Evolutionary conservation across 768 basidiomycete species (phyloP).

Genomic region (Leccinum variicolor): DNA sequence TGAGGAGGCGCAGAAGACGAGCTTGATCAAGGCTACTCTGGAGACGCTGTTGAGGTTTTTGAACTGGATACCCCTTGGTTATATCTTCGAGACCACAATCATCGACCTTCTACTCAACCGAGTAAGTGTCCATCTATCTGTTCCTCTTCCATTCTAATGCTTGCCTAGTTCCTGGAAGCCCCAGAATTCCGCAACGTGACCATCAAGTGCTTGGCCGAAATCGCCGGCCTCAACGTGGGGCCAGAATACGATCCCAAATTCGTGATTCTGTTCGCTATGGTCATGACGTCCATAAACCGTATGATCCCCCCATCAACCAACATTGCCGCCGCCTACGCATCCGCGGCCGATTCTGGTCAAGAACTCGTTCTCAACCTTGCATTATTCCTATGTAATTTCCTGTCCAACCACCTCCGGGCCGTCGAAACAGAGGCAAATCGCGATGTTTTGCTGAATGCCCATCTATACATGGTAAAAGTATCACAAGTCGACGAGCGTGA

Average conservation of each 20-base stretch:
- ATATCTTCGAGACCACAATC: slow-evolving; percentile 97
- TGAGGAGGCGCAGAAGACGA: slow-evolving; percentile 95
- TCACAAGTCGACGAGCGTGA: slow-evolving; percentile 98
- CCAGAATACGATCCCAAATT: slow-evolving; percentile 99
- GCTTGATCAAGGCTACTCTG: slow-evolving; percentile 89
- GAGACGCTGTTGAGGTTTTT: slow-evolving; percentile 94
- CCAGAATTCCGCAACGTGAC: slow-evolving; percentile 98
- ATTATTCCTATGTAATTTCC: slow-evolving; percentile 96
- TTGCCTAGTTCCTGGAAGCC: slow-evolving; percentile 84
- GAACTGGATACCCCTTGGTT: slow-evolving; percentile 99
- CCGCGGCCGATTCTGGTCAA: slow-evolving; percentile 88
- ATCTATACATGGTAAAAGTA: slow-evolving; percentile 97
- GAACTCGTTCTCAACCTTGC: slow-evolving; percentile 97
- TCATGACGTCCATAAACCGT: slow-evolving; percentile 95
- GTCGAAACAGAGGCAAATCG: slow-evolving; percentile 90
- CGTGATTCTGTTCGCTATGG: slow-evolving; percentile 95
- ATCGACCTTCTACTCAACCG: slow-evolving; percentile 91
- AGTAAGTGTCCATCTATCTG: slow-evolving; percentile 47
- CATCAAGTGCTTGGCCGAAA: slow-evolving; percentile 94
- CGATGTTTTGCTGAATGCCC: slow-evolving; percentile 92
- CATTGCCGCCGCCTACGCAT: slow-evolving; percentile 87
- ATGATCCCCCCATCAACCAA: slow-evolving; percentile 97
- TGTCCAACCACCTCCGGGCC: slow-evolving; percentile 88
- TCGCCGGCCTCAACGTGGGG: slow-evolving; percentile 90
- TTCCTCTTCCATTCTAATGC: slow-evolving; percentile 10